Conservation (phyloP, 352 stramenopile genomes). For the Phytophthora pini region DNA sequence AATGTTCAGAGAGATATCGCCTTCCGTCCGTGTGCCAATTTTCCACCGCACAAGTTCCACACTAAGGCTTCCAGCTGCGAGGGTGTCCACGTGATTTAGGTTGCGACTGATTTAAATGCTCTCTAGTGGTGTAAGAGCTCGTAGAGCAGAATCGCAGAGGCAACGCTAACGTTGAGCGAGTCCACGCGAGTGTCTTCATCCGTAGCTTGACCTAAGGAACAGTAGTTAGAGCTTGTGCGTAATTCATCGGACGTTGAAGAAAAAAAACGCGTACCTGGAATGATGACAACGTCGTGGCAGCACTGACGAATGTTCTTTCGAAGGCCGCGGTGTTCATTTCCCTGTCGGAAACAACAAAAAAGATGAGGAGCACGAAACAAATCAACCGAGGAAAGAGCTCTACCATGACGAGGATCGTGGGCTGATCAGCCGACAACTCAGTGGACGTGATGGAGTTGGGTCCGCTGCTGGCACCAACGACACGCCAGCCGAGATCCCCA, state of each 20-base stretch:
- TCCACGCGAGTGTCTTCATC: constrained; percentile 75
- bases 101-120: constrained; percentile 3
- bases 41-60: constrained; percentile 57
- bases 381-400: too few species aligned
- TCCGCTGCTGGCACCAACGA: constrained; percentile 77
- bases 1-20: constrained; percentile 50
- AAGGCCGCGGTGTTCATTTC: constrained; percentile 81
- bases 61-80: constrained; percentile 26
- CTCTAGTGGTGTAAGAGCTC: constrained; percentile 74
- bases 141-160: constrained; percentile 79
- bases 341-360: constrained; percentile 32
- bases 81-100: not conserved
- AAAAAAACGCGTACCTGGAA: constrained; percentile 47
- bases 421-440: constrained; percentile 49
- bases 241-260: constrained; percentile 4
- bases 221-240: constrained; percentile 8
- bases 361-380: not conserved
- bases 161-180: constrained; percentile 86
- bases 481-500: constrained; percentile 70
- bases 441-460: constrained; percentile 73
- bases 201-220: constrained; percentile 43
- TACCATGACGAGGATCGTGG: constrained; percentile 88
- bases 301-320: constrained; percentile 76
- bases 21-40: constrained; percentile 34
- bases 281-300: constrained; percentile 78